Evolutionary conservation across 2,329 filamentous ascomycete genomes (phyloP).

Genomic region (Mycogone perniciosa): DNA sequence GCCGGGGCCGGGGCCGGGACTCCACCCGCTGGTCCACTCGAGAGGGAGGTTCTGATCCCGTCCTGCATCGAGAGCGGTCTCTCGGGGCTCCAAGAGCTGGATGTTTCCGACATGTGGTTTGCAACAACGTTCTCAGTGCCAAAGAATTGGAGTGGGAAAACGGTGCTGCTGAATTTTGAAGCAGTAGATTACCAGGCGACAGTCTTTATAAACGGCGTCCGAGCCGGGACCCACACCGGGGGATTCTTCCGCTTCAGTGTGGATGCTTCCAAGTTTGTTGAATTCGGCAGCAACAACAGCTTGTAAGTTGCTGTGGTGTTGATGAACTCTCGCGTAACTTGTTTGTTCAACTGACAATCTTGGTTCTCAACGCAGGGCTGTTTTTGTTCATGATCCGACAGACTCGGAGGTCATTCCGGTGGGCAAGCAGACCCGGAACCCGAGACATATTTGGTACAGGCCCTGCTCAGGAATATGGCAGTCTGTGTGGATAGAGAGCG

Average conservation of each 20-base stretch:
- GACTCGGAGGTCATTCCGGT: constrained; percentile 56
- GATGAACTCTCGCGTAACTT: neutral
- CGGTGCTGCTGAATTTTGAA: constrained; percentile 49
- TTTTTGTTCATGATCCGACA: constrained; percentile 63
- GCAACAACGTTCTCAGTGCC: constrained; percentile 46
- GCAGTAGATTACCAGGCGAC: constrained; percentile 53
- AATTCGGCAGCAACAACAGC: constrained; percentile 41
- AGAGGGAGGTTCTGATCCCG: constrained; percentile 36
- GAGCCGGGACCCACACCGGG: constrained; percentile 48
- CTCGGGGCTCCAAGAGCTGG: constrained; percentile 40
- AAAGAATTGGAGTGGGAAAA: constrained; percentile 36
- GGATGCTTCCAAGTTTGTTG: constrained; percentile 46
- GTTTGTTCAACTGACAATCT: neutral
- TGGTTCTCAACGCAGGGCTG: constrained; percentile 36
- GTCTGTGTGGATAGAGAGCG: constrained; percentile 63
- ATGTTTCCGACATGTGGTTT: constrained; percentile 42
- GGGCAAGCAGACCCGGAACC: constrained; percentile 55
- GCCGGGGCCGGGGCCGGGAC: constrained; percentile 12
- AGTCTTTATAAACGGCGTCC: constrained; percentile 51
- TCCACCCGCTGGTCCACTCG: constrained; percentile 22
- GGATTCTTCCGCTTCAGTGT: constrained; percentile 57
- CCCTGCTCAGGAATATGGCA: constrained; percentile 73
- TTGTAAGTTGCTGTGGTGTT: constrained; percentile 35
- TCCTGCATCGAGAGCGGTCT: constrained; percentile 41
- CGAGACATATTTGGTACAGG: constrained; percentile 62